Percentiles rank a stretch among this genome's conserved stretches.
Conservation (phyloP, 2,329 filamentous ascomycete species). For the Escovopsis weberi region DNA sequence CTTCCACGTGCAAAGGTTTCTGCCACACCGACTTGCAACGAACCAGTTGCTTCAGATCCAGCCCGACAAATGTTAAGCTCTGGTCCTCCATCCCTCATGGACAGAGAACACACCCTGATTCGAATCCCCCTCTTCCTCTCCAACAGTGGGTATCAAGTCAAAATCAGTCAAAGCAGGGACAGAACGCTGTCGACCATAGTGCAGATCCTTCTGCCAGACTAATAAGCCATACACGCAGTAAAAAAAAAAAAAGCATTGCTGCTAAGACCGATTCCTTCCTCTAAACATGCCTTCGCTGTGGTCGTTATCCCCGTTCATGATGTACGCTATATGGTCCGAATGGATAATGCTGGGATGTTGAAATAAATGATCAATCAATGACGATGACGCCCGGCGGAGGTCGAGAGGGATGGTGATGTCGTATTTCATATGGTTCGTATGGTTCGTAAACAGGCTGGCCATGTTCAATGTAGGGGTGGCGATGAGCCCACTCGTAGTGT, state of each 20-base stretch:
- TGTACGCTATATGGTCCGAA: too few relatives aligned
- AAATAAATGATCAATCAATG: conserved; percentile 2
- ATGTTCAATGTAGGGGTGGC: conserved; percentile 7
- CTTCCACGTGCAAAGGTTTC: too few relatives aligned
- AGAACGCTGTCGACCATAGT: too few relatives aligned
- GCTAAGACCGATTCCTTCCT: not conserved
- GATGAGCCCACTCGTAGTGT: conserved; percentile 6
- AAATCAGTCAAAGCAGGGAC: too few relatives aligned
- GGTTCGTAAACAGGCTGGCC: not conserved
- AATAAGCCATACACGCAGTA: not conserved
- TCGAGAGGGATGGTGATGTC: conserved; percentile 4
- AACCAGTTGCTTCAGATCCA: too few relatives aligned
- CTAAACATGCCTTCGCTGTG: not conserved
- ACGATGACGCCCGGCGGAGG: conserved; percentile 2
- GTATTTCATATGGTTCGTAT: conserved; percentile 7
- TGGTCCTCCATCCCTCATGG: too few relatives aligned
- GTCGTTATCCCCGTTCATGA: not conserved
- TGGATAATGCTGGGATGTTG: too few relatives aligned
- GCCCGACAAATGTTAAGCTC: too few relatives aligned
- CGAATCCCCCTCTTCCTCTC: not conserved
- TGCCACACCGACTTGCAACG: too few relatives aligned
- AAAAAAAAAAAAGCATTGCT: not conserved
- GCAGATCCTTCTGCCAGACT: not conserved
- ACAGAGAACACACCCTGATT: too few relatives aligned
- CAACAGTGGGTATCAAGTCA: not conserved